phyloP scores from a whole-genome alignment of 768 basidiomycete species.

The Trametes punicea region DNA sequence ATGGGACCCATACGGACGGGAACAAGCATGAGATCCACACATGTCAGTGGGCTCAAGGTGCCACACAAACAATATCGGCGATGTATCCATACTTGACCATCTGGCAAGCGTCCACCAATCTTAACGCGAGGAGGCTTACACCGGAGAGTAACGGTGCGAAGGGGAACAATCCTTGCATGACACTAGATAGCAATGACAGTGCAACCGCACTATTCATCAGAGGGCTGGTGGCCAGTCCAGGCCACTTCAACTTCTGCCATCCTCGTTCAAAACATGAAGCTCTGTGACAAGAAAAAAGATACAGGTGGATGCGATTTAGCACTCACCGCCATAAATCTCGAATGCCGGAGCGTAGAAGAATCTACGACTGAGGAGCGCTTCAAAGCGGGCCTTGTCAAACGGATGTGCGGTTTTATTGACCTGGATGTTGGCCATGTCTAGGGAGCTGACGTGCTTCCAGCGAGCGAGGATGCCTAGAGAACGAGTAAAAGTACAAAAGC shows the following conservation, averaged over 20 bases:
- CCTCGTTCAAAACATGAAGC: not conserved
- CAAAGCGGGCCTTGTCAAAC: constrained; percentile 85
- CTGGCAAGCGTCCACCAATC: no score
- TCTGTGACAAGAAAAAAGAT: not conserved
- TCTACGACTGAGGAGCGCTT: constrained; percentile 79
- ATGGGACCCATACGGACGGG: no score
- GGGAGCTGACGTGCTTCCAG: constrained; percentile 2
- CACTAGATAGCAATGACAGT: no score
- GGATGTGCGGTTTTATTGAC: constrained; percentile 82
- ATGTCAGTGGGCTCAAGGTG: no score
- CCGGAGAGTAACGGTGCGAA: no score
- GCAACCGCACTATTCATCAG: not conserved
- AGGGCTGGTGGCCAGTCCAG: no score
- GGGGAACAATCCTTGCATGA: no score
- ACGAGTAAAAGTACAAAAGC: constrained; percentile 15
- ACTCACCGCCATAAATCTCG: constrained; percentile 95
- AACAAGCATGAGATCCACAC: no score
- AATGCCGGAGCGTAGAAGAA: constrained; percentile 99
- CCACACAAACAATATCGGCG: no score
- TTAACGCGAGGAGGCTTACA: no score
- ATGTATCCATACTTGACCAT: no score
- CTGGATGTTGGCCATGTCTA: constrained; percentile 20
- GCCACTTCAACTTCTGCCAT: no score
- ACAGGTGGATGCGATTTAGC: not conserved
- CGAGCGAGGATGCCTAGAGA: constrained; percentile 1